Evolutionary conservation across 805 yeast genomes (phyloP).

Genomic region (Saturnispora sanitii): DNA sequence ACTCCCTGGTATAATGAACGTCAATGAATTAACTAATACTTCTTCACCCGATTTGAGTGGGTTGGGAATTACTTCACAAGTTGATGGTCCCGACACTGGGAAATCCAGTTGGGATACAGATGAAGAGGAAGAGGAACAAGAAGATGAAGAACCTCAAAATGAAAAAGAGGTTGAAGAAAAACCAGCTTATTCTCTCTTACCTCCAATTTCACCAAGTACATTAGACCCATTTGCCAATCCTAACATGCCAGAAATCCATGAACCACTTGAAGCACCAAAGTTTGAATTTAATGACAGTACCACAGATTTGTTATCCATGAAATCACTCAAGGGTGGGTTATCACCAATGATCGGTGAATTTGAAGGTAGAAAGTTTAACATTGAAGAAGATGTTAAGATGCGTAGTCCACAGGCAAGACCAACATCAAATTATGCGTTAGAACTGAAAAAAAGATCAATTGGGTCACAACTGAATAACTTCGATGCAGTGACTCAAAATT

Average conservation of each 20-base stretch:
- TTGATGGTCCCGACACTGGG: background rate
- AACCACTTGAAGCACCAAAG: background rate
- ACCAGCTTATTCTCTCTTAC: no score
- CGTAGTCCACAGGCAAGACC: background rate
- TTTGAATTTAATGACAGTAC: constrained; percentile 3
- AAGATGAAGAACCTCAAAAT: background rate
- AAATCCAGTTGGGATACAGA: constrained; percentile 12
- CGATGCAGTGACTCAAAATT: constrained; percentile 6
- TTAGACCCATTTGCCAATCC: constrained; percentile 5
- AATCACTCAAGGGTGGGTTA: constrained; percentile 4
- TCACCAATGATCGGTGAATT: constrained; percentile 14
- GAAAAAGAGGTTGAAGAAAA: background rate
- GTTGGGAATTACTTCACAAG: background rate
- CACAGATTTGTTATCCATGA: constrained; percentile 1
- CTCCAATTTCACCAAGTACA: background rate
- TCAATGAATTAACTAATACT: constrained; percentile 18
- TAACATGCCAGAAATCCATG: background rate
- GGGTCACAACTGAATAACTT: constrained; percentile 4
- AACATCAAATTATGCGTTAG: background rate
- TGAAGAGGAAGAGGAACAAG: constrained; percentile 3
- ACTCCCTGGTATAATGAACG: constrained; percentile 22
- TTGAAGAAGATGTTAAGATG: constrained; percentile 8
- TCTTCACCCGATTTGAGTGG: background rate
- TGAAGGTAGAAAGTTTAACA: constrained; percentile 10
- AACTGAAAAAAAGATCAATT: constrained; percentile 1